Evolutionary conservation across 257 asterid genomes (phyloP).

Genomic region (Nicotiana sylvestris): DNA sequence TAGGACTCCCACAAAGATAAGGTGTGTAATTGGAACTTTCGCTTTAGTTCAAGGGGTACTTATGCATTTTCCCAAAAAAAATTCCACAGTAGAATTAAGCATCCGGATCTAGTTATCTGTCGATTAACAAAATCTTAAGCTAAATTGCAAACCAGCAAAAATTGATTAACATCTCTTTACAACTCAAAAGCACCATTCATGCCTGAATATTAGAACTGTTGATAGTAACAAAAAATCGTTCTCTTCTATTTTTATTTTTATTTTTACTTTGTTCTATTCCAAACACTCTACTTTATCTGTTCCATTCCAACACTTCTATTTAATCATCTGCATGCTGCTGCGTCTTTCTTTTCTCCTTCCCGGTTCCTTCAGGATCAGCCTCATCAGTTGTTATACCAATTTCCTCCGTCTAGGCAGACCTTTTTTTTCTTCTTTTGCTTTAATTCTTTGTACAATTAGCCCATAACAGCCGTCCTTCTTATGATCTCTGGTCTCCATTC

Average conservation of each 20-base stretch:
- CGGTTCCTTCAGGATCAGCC: conserved; percentile 31
- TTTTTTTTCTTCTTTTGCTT: conserved; percentile 18
- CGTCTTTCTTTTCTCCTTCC: conserved; percentile 43
- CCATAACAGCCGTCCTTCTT: neutral
- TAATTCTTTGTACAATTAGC: neutral
- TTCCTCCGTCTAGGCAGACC: conserved; percentile 24
- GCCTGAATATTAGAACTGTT: neutral
- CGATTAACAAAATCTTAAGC: neutral
- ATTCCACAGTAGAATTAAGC: neutral
- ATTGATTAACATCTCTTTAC: neutral
- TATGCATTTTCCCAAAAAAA: neutral
- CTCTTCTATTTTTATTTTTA: too few relatives aligned
- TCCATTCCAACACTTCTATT: conserved; percentile 24
- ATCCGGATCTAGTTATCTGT: neutral
- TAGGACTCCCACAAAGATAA: too few relatives aligned
- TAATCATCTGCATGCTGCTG: conserved; percentile 13
- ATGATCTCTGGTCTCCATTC: neutral
- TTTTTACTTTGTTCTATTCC: too few relatives aligned
- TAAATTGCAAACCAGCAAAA: neutral
- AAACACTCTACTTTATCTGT: neutral
- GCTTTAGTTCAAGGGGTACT: too few relatives aligned
- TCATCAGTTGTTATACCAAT: neutral
- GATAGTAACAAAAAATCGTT: neutral
- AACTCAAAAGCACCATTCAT: neutral
- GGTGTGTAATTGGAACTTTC: too few relatives aligned